Evolutionary conservation across 371 early-diverging fungal species (phyloP), one percentile per base, ranked within the genome.

Genomic region (Phascolomyces articulosus): DNA sequence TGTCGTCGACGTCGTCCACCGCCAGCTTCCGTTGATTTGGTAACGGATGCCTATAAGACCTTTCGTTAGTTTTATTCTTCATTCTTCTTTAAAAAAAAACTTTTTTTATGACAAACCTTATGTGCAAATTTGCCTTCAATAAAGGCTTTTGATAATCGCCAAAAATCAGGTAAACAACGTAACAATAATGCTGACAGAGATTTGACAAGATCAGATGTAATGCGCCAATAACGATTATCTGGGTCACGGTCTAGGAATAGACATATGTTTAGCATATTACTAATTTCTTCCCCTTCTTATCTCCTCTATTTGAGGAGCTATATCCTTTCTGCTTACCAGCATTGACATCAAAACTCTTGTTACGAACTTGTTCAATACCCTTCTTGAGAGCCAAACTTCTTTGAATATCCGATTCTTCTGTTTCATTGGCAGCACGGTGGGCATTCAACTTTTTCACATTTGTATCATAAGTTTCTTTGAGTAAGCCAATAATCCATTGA

Each of bases 91-190:
- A 38, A 10, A 51, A 2, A 13, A 27, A 20, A 28, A 27, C 18
- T 0, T 8, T 11, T 41, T 23, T 27, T 55, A n/a, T 20, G 10
- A 15, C 51, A 49, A 66, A 79, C 76, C 72, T 84, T 86, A 40
- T 73, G 77, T 47, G 85, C 80, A 62, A 93, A 91, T 68, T 91
- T 87, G 47, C 94, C 93, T 54, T 95, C 96, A 68, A 91, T 90
- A 67, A 87, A 96, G 2, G 93, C 86, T 57, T 85, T 86, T 38
- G 93, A 91, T 2, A 96, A 69, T 70, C 91, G 87, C 95, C 98
- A 96, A 77, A 97, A 96, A 63, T 94, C 95, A n/a, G 96, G 96
- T 62, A 97, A 69, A 47, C 89, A 84, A 13, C 87, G 85, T n/a
- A 87, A 63, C 21, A 97, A 68, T 4, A 93, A 74, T 34, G 89